phyloP scores from a whole-genome alignment of 75 land plant species.

The Selaginella moellendorffii region DNA sequence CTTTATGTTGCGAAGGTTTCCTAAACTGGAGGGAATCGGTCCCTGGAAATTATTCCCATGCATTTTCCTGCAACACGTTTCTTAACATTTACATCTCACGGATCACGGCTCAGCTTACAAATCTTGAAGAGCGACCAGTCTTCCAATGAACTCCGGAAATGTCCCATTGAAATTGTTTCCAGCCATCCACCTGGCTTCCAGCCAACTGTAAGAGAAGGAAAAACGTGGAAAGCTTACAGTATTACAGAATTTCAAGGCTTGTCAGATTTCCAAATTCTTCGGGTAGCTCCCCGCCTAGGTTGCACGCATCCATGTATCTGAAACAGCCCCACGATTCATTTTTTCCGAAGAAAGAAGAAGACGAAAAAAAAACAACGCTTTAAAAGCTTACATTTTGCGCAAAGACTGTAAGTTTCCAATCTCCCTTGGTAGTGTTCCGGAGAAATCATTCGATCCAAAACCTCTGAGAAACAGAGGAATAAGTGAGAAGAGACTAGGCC shows the following conservation, averaged over 20 bases:
- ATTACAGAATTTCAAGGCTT: not conserved
- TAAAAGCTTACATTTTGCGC: constrained; percentile 1
- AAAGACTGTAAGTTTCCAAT: not conserved
- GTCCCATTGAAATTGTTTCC: not conserved
- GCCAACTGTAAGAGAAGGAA: no score
- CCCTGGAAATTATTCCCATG: constrained; percentile 9
- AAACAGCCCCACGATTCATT: not conserved
- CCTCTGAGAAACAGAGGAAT: not conserved
- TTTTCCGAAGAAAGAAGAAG: not conserved
- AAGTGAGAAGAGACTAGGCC: not conserved
- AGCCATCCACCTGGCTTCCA: constrained; percentile 1
- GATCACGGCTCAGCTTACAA: not conserved
- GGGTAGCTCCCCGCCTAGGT: not conserved
- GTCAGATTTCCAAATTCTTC: constrained; percentile 6
- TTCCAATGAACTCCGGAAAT: not conserved
- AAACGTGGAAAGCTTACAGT: no score
- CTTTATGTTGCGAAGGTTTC: not conserved
- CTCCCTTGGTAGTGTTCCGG: constrained; percentile 4
- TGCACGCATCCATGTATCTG: constrained; percentile 7
- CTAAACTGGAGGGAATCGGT: not conserved
- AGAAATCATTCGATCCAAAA: constrained; percentile 5
- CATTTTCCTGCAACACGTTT: constrained; percentile 3
- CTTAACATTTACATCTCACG: not conserved
- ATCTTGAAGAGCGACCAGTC: not conserved
- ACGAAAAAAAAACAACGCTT: not conserved